Base-by-base conservation (phyloP, 1,139 yeast species). In the Kodamaea sp. region DNA sequence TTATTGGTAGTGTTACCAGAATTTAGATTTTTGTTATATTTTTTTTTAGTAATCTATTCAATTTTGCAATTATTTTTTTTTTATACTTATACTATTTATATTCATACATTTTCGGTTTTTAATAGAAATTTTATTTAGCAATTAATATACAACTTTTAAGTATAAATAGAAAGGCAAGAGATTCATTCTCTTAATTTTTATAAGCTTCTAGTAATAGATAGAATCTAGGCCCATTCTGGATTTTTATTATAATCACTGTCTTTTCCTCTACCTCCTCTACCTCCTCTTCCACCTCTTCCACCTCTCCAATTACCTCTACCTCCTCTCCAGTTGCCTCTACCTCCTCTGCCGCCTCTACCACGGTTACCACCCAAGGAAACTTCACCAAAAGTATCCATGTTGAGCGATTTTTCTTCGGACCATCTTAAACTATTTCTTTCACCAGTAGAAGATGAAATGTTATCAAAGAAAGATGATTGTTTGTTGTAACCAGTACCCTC, bases 371-470 rank as follows among this genome's bases (percentile, higher is more conserved):
- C 49, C 8, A 60, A 61, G 8, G 67, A 59, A 8, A 60, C 51
- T 42, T 57, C 54, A 24, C 62, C 62, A 40, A 56, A 58, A 7
- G 62, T 57, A 44, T 57, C 61, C 54, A 54, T 46, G 49, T 56
- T 56, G 41, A 56, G 54, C 24, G 60, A 60, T 47, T 79, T 78
- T 55, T 82, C 89, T 49, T 79, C 83, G 24, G 73, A 63, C 75
- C 89, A 79, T 54, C 80, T 73, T 72, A 76, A 68, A 36, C 62
- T 40, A 33, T 52, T 50, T 47, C 65, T 58, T 41, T 63, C 65
- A 36, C 60, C 74, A 25, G 70, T 67, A 1, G 79, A 72, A 50
- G 65, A 39, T 52, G 71, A 39, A 53, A 57, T 50, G 62, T 65
- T 51, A 58, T 58, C 54, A 54, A 55, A 43, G 44, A 57, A 57